Evolutionary conservation across 148 eudicot genomes (phyloP).

Genomic region (Spergularia marina): DNA sequence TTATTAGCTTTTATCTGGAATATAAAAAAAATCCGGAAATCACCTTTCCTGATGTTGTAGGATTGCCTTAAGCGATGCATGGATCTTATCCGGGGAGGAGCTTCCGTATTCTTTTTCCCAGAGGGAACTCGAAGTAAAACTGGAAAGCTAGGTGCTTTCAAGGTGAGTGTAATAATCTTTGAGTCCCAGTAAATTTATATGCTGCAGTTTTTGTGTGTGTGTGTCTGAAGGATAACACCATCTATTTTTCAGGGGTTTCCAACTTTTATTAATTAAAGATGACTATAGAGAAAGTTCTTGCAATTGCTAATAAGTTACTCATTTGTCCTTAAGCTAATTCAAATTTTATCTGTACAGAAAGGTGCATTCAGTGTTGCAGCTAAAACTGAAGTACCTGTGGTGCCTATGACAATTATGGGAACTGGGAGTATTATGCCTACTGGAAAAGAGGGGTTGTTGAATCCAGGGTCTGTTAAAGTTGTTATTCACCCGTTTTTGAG

Average conservation of each 20-base stretch:
- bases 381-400: constrained; percentile 75
- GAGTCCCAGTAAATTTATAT: neutral
- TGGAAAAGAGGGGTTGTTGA: constrained; percentile 62
- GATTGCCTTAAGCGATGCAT: constrained; percentile 84
- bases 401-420: constrained; percentile 85
- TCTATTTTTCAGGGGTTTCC: neutral
- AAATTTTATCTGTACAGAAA: constrained; percentile 49
- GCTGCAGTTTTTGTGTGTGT: neutral
- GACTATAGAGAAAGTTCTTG: neutral
- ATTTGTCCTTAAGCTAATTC: neutral
- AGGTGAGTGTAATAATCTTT: constrained; percentile 45
- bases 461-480: constrained; percentile 73
- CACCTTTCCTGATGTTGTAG: constrained; percentile 32
- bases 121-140: constrained; percentile 95
- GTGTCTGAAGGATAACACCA: neutral
- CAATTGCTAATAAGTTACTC: neutral
- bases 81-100: constrained; percentile 76
- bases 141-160: constrained; percentile 80
- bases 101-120: constrained; percentile 92
- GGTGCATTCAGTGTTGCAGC: constrained; percentile 97
- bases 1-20: neutral
- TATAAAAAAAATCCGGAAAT: neutral
- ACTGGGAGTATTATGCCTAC: constrained; percentile 92
- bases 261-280: neutral
- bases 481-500: constrained; percentile 61